Evolutionary conservation across 169 alveolate genomes (phyloP).

Genomic region (Eimeria falciformis): DNA sequence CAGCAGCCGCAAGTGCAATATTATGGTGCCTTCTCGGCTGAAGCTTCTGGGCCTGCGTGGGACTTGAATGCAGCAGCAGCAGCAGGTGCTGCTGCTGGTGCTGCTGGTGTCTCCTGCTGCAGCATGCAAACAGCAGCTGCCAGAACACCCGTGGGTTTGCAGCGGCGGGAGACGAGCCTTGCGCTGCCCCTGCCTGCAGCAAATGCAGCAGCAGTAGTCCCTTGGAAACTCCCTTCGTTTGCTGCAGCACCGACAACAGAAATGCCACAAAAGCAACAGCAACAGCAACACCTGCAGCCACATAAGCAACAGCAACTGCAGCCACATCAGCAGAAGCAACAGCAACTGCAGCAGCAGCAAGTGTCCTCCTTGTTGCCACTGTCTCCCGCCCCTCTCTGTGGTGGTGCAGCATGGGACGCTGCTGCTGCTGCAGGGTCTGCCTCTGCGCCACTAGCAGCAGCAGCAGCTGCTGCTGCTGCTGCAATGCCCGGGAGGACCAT

Average conservation of each 20-base stretch:
- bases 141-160: too few species aligned
- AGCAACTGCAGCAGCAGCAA: slow-evolving; percentile 34
- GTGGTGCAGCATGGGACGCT: background rate
- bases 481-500: slow-evolving; percentile 54
- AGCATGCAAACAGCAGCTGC: slow-evolving; percentile 8
- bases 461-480: slow-evolving; percentile 53
- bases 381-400: too few species aligned
- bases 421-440: slow-evolving; percentile 29
- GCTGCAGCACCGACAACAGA: background rate
- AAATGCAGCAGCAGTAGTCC: slow-evolving; percentile 24
- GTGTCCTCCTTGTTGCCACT: background rate
- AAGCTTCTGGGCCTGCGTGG: too few species aligned
- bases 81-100: slow-evolving; percentile 19
- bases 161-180: too few species aligned
- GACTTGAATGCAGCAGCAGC: slow-evolving; percentile 30
- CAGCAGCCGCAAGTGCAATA: slow-evolving; percentile 36
- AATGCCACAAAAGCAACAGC: slow-evolving; percentile 42
- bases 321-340: background rate
- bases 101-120: background rate
- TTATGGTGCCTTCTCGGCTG: too few species aligned
- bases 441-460: slow-evolving; percentile 27
- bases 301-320: background rate
- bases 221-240: background rate
- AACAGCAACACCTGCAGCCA: background rate
- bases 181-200: background rate